Evolutionary conservation across 257 asterid genomes (phyloP).

Genomic region (Penstemon newberryi): DNA sequence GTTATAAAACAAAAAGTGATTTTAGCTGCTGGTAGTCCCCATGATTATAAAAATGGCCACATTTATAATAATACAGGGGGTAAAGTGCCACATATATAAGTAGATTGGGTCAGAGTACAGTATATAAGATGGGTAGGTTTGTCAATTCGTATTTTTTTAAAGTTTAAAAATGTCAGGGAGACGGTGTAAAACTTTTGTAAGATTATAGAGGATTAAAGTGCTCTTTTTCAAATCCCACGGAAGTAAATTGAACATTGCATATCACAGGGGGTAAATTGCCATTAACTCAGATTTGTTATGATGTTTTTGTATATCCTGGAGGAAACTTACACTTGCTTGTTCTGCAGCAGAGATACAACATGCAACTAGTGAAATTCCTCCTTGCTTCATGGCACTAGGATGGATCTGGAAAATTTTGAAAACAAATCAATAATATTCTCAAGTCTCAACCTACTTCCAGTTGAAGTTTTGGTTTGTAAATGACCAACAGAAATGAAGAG

Average conservation of each 20-base stretch:
- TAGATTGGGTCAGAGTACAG: no score
- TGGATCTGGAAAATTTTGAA: conserved; percentile 62
- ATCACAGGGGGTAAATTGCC: no score
- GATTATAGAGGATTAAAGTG: no score
- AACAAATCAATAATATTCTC: background rate
- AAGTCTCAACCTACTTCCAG: conserved; percentile 18
- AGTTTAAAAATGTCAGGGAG: no score
- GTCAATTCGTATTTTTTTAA: no score
- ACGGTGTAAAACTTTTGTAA: no score
- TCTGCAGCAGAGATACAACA: conserved; percentile 87
- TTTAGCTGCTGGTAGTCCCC: background rate
- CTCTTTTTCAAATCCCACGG: no score
- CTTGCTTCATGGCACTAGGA: conserved; percentile 90
- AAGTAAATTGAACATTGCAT: no score
- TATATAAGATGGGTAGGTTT: no score
- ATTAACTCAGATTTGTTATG: background rate
- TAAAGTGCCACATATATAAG: no score
- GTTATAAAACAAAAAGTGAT: conserved; percentile 11
- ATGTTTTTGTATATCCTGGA: conserved; percentile 23
- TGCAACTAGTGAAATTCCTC: conserved; percentile 81
- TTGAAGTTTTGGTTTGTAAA: conserved; percentile 8
- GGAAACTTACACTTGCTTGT: conserved; percentile 78
- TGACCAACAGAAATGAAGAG: background rate
- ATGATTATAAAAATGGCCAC: no score
- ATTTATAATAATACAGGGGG: no score